Percentiles rank a stretch among this genome's conserved stretches.
phyloP scores from a whole-genome alignment of 2,329 filamentous ascomycete genomes.

The Acrodontium crateriforme region DNA sequence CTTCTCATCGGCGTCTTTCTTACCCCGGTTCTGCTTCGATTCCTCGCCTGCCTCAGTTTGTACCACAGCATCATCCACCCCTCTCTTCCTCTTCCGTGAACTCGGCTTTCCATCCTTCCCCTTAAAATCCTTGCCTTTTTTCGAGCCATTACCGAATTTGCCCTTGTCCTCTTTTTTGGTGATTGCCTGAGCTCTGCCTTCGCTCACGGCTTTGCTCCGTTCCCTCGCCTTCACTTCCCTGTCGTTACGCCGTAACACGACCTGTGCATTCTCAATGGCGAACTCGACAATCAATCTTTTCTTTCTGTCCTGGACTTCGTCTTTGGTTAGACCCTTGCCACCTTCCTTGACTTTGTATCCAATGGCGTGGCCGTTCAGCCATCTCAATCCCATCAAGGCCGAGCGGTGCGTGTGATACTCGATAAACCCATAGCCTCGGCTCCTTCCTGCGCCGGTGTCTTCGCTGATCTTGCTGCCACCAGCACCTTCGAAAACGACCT shows the following conservation, averaged over 20 bases:
- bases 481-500: slow-evolving; percentile 81
- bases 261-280: slow-evolving; percentile 93
- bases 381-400: slow-evolving; percentile 87
- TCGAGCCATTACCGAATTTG: background rate
- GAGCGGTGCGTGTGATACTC: slow-evolving; percentile 90
- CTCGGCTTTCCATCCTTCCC: slow-evolving; percentile 10
- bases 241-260: slow-evolving; percentile 65
- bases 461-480: slow-evolving; percentile 76
- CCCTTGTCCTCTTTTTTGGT: background rate
- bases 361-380: slow-evolving; percentile 68
- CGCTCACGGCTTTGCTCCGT: slow-evolving; percentile 22
- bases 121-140: slow-evolving; percentile 5
- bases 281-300: slow-evolving; percentile 91
- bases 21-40: too few species aligned
- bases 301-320: slow-evolving; percentile 55
- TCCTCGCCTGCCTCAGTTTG: slow-evolving; percentile 22
- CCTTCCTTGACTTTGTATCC: slow-evolving; percentile 35
- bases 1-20: slow-evolving; percentile 33
- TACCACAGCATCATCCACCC: slow-evolving; percentile 11
- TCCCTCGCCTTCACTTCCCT: slow-evolving; percentile 43
- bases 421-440: slow-evolving; percentile 91
- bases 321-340: slow-evolving; percentile 20
- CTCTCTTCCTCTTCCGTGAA: slow-evolving; percentile 28
- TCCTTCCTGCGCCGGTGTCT: slow-evolving; percentile 62
- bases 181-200: slow-evolving; percentile 6